Base-by-base conservation (phyloP, 352 stramenopile species). In the Pythium pectinolyticum region DNA sequence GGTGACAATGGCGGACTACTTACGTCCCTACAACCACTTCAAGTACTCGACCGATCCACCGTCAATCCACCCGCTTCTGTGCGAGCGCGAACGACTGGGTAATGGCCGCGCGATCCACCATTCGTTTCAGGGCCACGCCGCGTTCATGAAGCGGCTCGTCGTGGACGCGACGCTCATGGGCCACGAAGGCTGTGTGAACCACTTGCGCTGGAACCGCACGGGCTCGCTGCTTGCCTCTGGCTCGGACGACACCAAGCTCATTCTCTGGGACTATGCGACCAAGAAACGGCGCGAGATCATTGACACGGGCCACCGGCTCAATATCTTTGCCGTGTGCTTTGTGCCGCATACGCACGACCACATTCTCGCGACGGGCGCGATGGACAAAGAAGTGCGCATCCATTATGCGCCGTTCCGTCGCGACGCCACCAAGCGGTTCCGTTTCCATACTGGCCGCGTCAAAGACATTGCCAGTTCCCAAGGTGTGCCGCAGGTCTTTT, bases 241-340 rank as follows among this genome's bases (percentile, higher is more conserved):
- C n/a, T 94, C 84, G 11, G 88, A 96, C 59, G 88, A 96, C 69
- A 86, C 77, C 30, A 74, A 79, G 2, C 69, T 96, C 34, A 67
- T 92, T 22, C 52, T 96, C 19, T 96, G 88, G 86, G 84, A 90
- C 56, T 94, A 94, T 64, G 66, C 69, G 37, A 75, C 75, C 27
- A 73, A 76, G 30, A 74, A 75, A 63, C 63, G 72, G 51, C 69
- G 73, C 15, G 69, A 88, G 28, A 54, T 72, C 39, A 94, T 96
- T 54, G 67, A 78, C 11, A 92, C 89, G 0, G 85, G 81, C 22
- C 88, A 97, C 64, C 64, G 61, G 0, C 74, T 88, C 60, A 97
- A 96, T 61, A 94, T 97, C 51, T 96, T 97, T 66, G 83, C 82
- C 6, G 84, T 95, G 14, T 88, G 86, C 65, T 94, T 97, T 65